These are phyloP conservation scores for Xylaria sp. DNA, from an alignment of 2,329 filamentous ascomycete species.

Conservation along the genomic window DNA sequence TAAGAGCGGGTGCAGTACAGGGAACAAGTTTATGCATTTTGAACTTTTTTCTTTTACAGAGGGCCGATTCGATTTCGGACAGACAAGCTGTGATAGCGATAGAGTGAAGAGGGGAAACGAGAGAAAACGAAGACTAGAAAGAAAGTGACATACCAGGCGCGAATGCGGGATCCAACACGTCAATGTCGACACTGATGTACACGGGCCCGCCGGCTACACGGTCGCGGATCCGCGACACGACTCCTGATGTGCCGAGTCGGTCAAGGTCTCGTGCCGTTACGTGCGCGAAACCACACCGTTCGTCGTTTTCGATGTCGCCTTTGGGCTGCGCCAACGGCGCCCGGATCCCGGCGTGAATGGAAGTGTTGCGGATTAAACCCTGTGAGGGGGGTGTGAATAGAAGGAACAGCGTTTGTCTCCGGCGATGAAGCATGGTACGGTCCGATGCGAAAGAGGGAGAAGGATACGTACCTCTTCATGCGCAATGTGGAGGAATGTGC, in stretches of 20 bases:
- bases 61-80: not conserved
- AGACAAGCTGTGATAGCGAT: not conserved
- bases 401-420: not conserved
- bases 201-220: conserved; percentile 63
- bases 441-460: not conserved
- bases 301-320: conserved; percentile 65
- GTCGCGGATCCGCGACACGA: conserved; percentile 72
- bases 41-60: not conserved
- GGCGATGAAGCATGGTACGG: not conserved
- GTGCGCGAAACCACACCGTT: conserved; percentile 68
- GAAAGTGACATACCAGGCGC: conserved; percentile 63
- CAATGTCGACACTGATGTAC: conserved; percentile 83
- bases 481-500: conserved; percentile 71
- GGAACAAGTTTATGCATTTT: too few species aligned
- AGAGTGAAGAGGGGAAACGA: not conserved
- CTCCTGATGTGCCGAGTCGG: conserved; percentile 71
- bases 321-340: conserved; percentile 62
- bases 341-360: conserved; percentile 71
- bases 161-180: conserved; percentile 77
- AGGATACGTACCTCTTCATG: conserved; percentile 62
- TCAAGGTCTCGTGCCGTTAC: conserved; percentile 75
- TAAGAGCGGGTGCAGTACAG: not conserved
- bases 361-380: conserved; percentile 67
- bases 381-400: conserved; percentile 23
- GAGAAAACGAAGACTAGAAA: not conserved